Evolutionary conservation across 1,284 basidiomycete species (phyloP), one percentile per base, ranked within the genome.

Genomic region (Cryptococcus amylolentus): DNA sequence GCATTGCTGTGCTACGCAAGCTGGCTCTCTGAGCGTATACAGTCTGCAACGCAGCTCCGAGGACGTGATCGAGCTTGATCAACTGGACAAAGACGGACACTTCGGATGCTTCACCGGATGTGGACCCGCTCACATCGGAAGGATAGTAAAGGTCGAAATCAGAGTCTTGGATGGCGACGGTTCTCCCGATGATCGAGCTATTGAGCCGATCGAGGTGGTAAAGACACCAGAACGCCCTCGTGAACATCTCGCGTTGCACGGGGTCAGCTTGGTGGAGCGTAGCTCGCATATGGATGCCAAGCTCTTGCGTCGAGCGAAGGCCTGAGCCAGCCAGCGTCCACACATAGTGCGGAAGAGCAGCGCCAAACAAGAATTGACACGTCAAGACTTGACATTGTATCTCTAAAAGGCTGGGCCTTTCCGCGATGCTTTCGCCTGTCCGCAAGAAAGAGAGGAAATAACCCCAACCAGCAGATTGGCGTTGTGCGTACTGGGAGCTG

Each of bases 151-250:
- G 76, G 65, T 92, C 89, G 63, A 88, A 86, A 67, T 92, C 90
- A 71, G 91, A 88, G 58, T 91, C 89, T 57, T 90, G 87, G 46
- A 91, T 84, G 3, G 86, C 87, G 68, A 88, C 86, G 0, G 89
- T 88, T 23, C 91, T 79, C 10, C 91, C 91, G n/a, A 93, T 80
- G 1, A 82, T 82, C 4, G 86, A 82, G 63, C 88, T 88, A 53
- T 84, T 80, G 54, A 81, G 73, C 42, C 88, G 80, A 52, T 78
- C 76, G 50, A 77, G 66, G 55, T 76, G 72, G 57, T 73, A 72
- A 28, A 74, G 56, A 51, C 68, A 88, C 89, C 89, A 91, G 72
- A 92, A 93, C 1, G 84, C 86, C 3, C 89, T 82, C 61, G 86
- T 88, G 82, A 85, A 87, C 20, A 88, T 72, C 60, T 90, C 88